A percentile compares a stretch with the other conserved stretches of the same genome.
Evolutionary conservation across 768 basidiomycete species (phyloP).

Genomic region (Rhodosporidiobolus odoratus): DNA sequence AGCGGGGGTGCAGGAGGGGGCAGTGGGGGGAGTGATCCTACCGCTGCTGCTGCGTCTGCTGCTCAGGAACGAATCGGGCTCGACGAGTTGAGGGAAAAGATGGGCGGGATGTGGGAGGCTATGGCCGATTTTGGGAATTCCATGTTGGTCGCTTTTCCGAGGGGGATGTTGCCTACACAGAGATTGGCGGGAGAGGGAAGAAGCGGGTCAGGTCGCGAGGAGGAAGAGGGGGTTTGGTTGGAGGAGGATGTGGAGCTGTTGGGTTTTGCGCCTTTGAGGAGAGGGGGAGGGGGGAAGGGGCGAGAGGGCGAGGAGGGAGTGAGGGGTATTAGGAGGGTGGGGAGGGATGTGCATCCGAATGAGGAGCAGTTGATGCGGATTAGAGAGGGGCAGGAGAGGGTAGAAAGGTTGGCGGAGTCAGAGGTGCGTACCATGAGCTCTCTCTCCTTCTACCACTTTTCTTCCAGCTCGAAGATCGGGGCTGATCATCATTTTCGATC

Average conservation of each 20-base stretch:
- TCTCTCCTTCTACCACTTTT: not conserved
- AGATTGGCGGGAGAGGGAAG: too few relatives aligned
- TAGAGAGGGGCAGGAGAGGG: constrained; percentile 72
- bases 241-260: constrained; percentile 87
- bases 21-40: constrained; percentile 7
- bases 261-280: constrained; percentile 75
- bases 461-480: not conserved
- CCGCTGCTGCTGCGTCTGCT: too few relatives aligned
- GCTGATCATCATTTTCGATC: not conserved
- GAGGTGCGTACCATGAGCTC: constrained; percentile 52
- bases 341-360: constrained; percentile 67
- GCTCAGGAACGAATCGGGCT: constrained; percentile 19
- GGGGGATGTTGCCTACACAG: too few relatives aligned
- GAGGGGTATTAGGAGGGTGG: constrained; percentile 21
- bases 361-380: constrained; percentile 94
- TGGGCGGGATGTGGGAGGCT: constrained; percentile 63
- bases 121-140: constrained; percentile 63
- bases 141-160: constrained; percentile 65
- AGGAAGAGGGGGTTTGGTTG: constrained; percentile 55
- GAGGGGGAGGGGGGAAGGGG: constrained; percentile 41
- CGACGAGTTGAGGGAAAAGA: not conserved
- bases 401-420: constrained; percentile 56
- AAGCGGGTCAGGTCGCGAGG: too few relatives aligned
- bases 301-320: constrained; percentile 41
- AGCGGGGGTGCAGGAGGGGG: constrained; percentile 38